Conservation (phyloP, 2,329 filamentous ascomycete species). For the Sclerotinia trifoliorum region DNA sequence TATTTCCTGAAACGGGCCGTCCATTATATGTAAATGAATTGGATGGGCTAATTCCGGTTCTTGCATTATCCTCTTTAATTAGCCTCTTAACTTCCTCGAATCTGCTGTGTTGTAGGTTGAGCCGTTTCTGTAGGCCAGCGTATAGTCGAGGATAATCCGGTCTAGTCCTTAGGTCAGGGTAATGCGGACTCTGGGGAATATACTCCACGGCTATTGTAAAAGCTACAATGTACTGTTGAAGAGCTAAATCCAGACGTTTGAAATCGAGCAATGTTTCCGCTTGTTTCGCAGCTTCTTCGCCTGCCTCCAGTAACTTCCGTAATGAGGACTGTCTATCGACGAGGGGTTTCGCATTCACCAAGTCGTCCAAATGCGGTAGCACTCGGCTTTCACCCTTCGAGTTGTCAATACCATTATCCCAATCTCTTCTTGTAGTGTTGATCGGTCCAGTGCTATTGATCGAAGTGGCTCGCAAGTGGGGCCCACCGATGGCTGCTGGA, state of each 20-base stretch:
- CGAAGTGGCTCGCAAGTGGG: constrained; percentile 31
- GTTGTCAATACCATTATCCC: constrained; percentile 27
- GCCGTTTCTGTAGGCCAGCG: constrained; percentile 50
- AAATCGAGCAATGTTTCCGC: constrained; percentile 64
- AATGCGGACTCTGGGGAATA: constrained; percentile 75
- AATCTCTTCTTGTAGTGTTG: constrained; percentile 23
- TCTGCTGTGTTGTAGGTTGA: constrained; percentile 47
- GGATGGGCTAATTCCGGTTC: constrained; percentile 51
- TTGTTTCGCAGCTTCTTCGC: constrained; percentile 54
- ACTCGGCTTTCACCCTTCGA: constrained; percentile 31
- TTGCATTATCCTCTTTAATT: constrained; percentile 63
- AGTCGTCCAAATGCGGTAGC: constrained; percentile 46
- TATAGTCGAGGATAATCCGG: constrained; percentile 51
- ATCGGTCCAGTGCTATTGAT: constrained; percentile 33
- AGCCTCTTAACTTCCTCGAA: constrained; percentile 59
- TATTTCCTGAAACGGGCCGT: not conserved
- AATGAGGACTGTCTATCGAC: constrained; percentile 45
- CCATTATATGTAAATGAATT: not conserved
- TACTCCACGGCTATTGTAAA: constrained; percentile 74
- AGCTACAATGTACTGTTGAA: constrained; percentile 81
- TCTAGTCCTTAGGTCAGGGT: constrained; percentile 59
- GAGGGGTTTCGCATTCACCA: constrained; percentile 42
- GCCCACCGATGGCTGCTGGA: constrained; percentile 34
- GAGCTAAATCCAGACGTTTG: constrained; percentile 68
- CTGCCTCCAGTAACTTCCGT: constrained; percentile 53